Percentiles rank a stretch among this genome's conserved stretches.
phyloP scores from a whole-genome alignment of 345 rosid genomes.

The Triadica sebifera region DNA sequence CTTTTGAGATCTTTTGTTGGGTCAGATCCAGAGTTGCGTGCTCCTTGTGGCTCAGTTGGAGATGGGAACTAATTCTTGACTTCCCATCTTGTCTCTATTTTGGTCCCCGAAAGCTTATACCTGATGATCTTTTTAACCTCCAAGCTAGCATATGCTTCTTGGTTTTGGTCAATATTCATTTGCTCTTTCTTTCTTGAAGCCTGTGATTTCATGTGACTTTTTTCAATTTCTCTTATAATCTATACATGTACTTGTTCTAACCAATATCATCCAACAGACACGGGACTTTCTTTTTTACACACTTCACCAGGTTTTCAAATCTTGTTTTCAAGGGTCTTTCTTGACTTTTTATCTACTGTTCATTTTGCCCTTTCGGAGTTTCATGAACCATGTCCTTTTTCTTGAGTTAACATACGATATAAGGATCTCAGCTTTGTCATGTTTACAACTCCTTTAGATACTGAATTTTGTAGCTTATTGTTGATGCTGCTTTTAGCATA shows the following conservation, averaged over 20 bases:
- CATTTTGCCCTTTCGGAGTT: slow-evolving; percentile 17
- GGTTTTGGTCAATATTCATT: slow-evolving; percentile 13
- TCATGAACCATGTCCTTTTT: slow-evolving; percentile 18
- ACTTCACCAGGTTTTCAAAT: slow-evolving; percentile 19
- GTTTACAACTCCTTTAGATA: neutral
- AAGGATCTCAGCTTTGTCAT: slow-evolving; percentile 5
- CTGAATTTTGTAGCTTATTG: neutral
- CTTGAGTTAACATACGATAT: slow-evolving; percentile 31
- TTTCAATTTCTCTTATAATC: slow-evolving; percentile 2
- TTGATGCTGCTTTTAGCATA: neutral
- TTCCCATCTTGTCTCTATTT: slow-evolving; percentile 28
- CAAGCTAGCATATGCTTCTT: neutral
- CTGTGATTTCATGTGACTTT: slow-evolving; percentile 40
- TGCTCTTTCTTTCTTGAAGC: slow-evolving; percentile 17
- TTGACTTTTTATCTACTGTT: slow-evolving; percentile 31
- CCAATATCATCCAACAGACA: slow-evolving; percentile 17
- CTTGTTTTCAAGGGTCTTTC: slow-evolving; percentile 15
- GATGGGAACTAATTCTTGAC: slow-evolving; percentile 35
- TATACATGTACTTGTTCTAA: slow-evolving; percentile 11
- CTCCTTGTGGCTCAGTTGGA: slow-evolving; percentile 28
- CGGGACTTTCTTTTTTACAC: slow-evolving; percentile 2
- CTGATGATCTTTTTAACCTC: slow-evolving; percentile 6
- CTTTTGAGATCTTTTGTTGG: slow-evolving; percentile 29
- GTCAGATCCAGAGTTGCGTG: slow-evolving; percentile 50
- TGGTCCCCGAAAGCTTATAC: slow-evolving; percentile 19